Evolutionary conservation across 345 rosid species (phyloP).

Genomic region (Gynandropsis gynandra): DNA sequence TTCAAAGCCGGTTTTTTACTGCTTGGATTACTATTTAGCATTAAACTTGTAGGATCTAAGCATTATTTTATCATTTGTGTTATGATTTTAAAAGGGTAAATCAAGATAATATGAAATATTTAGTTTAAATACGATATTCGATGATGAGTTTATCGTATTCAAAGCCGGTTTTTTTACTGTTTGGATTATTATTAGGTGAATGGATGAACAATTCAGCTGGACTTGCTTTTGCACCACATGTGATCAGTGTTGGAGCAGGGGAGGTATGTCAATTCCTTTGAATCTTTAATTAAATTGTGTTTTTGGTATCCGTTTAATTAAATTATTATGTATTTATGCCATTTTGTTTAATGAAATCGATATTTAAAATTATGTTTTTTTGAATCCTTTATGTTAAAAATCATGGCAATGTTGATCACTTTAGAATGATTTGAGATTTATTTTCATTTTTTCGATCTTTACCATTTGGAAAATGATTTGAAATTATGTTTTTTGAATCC

Average conservation of each 20-base stretch:
- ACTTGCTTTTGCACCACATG: slow-evolving; percentile 90
- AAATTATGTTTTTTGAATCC: not conserved
- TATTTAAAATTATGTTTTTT: not conserved
- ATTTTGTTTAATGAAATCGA: not conserved
- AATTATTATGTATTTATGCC: not conserved
- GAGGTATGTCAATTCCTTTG: slow-evolving; percentile 42
- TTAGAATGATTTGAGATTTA: too few relatives aligned
- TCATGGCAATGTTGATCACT: not conserved
- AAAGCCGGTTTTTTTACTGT: not conserved
- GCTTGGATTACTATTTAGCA: slow-evolving; percentile 15
- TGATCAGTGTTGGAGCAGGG: slow-evolving; percentile 64
- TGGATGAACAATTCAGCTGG: slow-evolving; percentile 99
- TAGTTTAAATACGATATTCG: not conserved
- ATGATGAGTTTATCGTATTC: not conserved
- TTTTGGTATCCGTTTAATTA: not conserved
- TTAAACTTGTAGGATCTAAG: too few relatives aligned
- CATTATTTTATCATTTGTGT: too few relatives aligned
- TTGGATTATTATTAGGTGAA: slow-evolving; percentile 56
- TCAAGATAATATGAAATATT: too few relatives aligned
- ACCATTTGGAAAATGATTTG: too few relatives aligned
- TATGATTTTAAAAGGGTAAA: too few relatives aligned
- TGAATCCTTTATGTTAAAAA: not conserved
- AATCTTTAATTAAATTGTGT: slow-evolving; percentile 4
- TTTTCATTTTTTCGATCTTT: too few relatives aligned
- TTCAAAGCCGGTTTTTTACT: not conserved